Evolutionary conservation across 371 early-diverging fungal genomes (phyloP).

Genomic region (Zancudomyces culisetae): DNA sequence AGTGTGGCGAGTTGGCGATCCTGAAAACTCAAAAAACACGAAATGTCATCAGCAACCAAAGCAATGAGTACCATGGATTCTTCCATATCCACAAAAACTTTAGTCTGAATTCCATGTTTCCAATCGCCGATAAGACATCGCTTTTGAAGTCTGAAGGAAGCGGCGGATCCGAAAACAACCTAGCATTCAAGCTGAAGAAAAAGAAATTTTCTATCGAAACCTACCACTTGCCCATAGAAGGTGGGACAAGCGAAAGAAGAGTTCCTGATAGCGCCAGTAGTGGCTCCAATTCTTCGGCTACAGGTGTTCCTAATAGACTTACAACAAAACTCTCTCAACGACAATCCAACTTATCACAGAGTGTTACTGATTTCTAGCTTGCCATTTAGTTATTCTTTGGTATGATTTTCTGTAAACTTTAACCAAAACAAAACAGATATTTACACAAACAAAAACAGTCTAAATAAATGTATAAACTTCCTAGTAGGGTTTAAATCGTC

Average conservation of each 20-base stretch:
- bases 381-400: background rate
- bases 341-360: too few species aligned
- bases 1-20: too few species aligned
- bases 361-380: too few species aligned
- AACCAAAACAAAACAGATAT: background rate
- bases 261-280: constrained; percentile 6
- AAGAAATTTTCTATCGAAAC: constrained; percentile 80
- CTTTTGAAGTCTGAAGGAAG: constrained; percentile 36
- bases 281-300: too few species aligned
- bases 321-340: too few species aligned
- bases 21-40: constrained; percentile 12
- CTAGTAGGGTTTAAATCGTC: constrained; percentile 81
- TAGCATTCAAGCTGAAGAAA: constrained; percentile 67
- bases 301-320: too few species aligned
- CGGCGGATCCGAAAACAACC: constrained; percentile 34
- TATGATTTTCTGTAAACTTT: background rate
- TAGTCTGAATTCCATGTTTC: constrained; percentile 51
- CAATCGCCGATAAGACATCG: constrained; percentile 47
- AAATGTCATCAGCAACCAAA: constrained; percentile 22
- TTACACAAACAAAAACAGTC: background rate
- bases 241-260: constrained; percentile 49
- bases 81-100: constrained; percentile 69
- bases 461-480: background rate
- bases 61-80: constrained; percentile 67
- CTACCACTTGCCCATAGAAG: constrained; percentile 82